Evolutionary conservation across 2,329 filamentous ascomycete species (phyloP).

Genomic region (Xylaria digitata): DNA sequence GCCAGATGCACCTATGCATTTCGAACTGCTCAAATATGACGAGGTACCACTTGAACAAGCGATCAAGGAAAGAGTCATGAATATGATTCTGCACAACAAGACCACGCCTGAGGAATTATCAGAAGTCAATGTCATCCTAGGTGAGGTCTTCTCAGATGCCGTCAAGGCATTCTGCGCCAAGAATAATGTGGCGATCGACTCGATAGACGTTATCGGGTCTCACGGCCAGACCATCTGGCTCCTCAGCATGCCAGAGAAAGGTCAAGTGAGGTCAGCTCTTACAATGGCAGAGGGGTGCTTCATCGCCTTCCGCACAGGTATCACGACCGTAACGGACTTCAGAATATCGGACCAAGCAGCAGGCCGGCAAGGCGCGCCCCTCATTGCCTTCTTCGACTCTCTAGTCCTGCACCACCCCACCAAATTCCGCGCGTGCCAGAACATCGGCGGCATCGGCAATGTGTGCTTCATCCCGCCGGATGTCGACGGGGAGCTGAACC

Average conservation of each 20-base stretch:
- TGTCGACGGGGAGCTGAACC: slow-evolving; percentile 50
- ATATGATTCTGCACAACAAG: slow-evolving; percentile 65
- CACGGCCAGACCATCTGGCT: slow-evolving; percentile 71
- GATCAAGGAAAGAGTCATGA: slow-evolving; percentile 68
- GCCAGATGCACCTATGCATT: slow-evolving; percentile 64
- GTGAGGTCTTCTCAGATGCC: slow-evolving; percentile 66
- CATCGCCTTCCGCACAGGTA: slow-evolving; percentile 64
- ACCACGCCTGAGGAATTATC: slow-evolving; percentile 65
- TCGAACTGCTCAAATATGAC: slow-evolving; percentile 67
- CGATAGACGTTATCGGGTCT: slow-evolving; percentile 66
- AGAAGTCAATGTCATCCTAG: slow-evolving; percentile 67
- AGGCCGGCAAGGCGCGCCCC: slow-evolving; percentile 65
- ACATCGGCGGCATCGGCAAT: slow-evolving; percentile 71
- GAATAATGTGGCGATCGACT: slow-evolving; percentile 55
- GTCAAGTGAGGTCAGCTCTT: slow-evolving; percentile 60
- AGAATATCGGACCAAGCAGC: slow-evolving; percentile 66
- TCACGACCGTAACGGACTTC: slow-evolving; percentile 70
- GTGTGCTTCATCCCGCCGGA: slow-evolving; percentile 69
- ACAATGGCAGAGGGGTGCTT: slow-evolving; percentile 69
- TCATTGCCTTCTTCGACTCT: slow-evolving; percentile 68
- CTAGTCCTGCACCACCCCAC: slow-evolving; percentile 66
- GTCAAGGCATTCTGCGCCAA: slow-evolving; percentile 61
- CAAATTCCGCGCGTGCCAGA: slow-evolving; percentile 69
- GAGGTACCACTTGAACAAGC: slow-evolving; percentile 64
- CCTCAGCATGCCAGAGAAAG: slow-evolving; percentile 62